Evolutionary conservation across 306 rosid genomes (phyloP).

Genomic region (Luffa acutangula): DNA sequence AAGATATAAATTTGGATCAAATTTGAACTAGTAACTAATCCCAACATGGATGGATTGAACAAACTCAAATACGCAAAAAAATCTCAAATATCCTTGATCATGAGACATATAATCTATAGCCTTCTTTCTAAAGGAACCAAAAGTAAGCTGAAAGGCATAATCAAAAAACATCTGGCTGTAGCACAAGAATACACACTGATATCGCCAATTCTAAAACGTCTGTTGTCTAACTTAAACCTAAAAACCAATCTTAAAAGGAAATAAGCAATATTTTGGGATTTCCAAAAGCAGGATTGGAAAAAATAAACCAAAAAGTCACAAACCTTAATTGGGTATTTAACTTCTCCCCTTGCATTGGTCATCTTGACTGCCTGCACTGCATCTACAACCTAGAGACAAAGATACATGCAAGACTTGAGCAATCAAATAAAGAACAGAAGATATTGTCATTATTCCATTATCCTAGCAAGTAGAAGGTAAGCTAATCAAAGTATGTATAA

Average conservation of each 20-base stretch:
- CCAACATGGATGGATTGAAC: too few relatives aligned
- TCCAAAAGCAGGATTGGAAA: not conserved
- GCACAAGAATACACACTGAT: not conserved
- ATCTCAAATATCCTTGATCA: too few relatives aligned
- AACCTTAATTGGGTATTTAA: constrained; percentile 95
- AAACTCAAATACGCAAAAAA: too few relatives aligned
- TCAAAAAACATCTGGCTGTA: not conserved
- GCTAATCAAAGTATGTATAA: not conserved
- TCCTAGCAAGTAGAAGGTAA: not conserved
- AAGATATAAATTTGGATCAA: too few relatives aligned
- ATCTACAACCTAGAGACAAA: constrained; percentile 67
- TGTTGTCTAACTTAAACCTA: not conserved
- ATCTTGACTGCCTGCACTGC: constrained; percentile 86
- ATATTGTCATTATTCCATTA: not conserved
- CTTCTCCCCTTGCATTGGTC: constrained; percentile 88
- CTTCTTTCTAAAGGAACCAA: not conserved
- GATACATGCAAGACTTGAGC: not conserved
- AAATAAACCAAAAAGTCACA: constrained; percentile 16
- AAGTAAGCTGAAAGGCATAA: not conserved
- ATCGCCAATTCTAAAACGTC: not conserved
- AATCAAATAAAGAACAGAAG: not conserved
- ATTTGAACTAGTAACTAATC: too few relatives aligned
- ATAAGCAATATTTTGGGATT: not conserved
- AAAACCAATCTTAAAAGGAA: not conserved
- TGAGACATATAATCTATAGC: not conserved